Conservation (phyloP, 352 stramenopile genomes). For the Phytophthora quininea region DNA sequence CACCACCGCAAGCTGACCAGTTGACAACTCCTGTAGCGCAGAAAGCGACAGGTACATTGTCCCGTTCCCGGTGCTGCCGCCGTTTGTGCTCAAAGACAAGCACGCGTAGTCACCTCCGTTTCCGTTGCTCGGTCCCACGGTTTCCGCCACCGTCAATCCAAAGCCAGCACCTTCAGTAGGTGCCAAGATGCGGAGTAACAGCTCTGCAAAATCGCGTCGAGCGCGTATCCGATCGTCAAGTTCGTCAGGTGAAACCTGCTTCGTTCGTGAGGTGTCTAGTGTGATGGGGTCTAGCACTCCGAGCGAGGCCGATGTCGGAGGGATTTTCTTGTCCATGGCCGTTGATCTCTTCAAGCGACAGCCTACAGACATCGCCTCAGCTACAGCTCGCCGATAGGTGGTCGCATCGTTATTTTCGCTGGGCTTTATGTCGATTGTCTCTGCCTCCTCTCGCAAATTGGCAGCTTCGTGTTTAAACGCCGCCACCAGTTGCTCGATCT, state of each 20-base stretch:
- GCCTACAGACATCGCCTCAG: constrained; percentile 25
- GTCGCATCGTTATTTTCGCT: constrained; percentile 2
- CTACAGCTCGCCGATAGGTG: constrained; percentile 28
- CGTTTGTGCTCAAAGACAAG: constrained; percentile 5
- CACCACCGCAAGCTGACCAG: constrained; percentile 59
- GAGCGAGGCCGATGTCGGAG: constrained; percentile 13
- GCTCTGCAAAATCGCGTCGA: constrained; percentile 36
- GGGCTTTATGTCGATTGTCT: neutral
- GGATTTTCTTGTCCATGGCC: constrained; percentile 1
- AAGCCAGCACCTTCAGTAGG: constrained; percentile 6
- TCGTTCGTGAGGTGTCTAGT: constrained; percentile 5
- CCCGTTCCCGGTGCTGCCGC: neutral
- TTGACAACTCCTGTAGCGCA: constrained; percentile 46
- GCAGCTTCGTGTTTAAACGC: constrained; percentile 9
- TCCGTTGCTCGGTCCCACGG: constrained; percentile 16
- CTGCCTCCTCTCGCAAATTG: neutral
- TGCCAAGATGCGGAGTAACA: constrained; percentile 34
- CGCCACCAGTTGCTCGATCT: constrained; percentile 32
- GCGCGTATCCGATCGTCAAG: constrained; percentile 37
- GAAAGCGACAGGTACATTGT: constrained; percentile 41
- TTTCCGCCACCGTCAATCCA: constrained; percentile 10
- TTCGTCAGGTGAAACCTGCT: constrained; percentile 10
- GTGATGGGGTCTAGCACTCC: constrained; percentile 20
- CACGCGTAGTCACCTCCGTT: constrained; percentile 17
- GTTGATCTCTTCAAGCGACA: constrained; percentile 25